phyloP scores from a whole-genome alignment of 2,329 filamentous ascomycete species.

The Hypomyces rosellus region DNA sequence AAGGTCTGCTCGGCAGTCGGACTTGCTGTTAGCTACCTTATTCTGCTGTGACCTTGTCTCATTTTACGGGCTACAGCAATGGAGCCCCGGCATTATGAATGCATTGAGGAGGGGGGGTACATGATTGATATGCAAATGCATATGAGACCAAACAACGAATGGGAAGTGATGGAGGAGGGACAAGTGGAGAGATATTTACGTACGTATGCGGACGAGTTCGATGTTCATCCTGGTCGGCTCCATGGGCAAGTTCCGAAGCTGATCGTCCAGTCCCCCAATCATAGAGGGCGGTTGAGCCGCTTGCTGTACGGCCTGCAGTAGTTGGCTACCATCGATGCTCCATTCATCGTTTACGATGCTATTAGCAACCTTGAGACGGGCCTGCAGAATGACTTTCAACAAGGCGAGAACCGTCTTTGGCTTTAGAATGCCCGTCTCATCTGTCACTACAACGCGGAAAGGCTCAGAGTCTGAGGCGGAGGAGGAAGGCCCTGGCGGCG shows the following conservation, averaged over 20 bases:
- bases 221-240: conserved; percentile 36
- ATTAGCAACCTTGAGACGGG: conserved; percentile 24
- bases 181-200: conserved; percentile 11
- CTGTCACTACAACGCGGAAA: conserved; percentile 20
- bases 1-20: conserved; percentile 29
- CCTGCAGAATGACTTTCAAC: conserved; percentile 24
- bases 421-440: conserved; percentile 19
- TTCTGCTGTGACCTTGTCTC: background rate
- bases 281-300: conserved; percentile 16
- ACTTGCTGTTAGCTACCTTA: background rate
- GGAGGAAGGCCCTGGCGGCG: conserved; percentile 1
- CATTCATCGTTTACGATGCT: conserved; percentile 26
- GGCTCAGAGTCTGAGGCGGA: background rate
- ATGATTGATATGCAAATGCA: no score
- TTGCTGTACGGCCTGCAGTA: conserved; percentile 19
- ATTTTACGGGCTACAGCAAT: background rate
- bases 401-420: conserved; percentile 23
- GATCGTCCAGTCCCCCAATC: conserved; percentile 26
- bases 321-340: conserved; percentile 20
- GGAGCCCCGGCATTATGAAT: background rate
- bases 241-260: conserved; percentile 36
- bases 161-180: no score
- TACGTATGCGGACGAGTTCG: conserved; percentile 44
- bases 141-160: background rate
- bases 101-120: background rate